phyloP scores from a whole-genome alignment of 2,329 filamentous ascomycete species.

The Pezicula rhizophila region DNA sequence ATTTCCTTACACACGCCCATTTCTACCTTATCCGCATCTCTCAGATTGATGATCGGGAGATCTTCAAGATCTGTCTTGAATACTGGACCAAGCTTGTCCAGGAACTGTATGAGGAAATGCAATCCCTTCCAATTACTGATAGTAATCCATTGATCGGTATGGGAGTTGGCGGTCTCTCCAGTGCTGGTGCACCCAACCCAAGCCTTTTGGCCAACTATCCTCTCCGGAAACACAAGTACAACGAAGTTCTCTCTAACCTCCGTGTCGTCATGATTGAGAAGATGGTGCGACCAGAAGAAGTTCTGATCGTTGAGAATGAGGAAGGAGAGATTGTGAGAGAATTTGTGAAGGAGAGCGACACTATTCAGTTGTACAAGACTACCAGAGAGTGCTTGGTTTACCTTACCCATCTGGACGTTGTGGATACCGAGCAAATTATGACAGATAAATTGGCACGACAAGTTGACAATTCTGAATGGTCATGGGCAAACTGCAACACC shows the following conservation, averaged over 20 bases:
- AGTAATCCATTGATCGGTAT: slow-evolving; percentile 84
- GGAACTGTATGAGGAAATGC: slow-evolving; percentile 98
- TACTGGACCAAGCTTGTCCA: slow-evolving; percentile 99
- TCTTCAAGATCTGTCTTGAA: slow-evolving; percentile 98
- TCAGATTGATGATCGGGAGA: slow-evolving; percentile 96
- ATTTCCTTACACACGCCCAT: slow-evolving; percentile 92
- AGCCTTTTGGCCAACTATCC: slow-evolving; percentile 82
- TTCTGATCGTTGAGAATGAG: slow-evolving; percentile 98
- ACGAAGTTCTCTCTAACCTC: slow-evolving; percentile 86
- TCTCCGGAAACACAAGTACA: slow-evolving; percentile 96
- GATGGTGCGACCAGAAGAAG: slow-evolving; percentile 98
- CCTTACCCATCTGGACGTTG: slow-evolving; percentile 91
- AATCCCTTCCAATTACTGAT: slow-evolving; percentile 87
- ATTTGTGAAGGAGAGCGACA: slow-evolving; percentile 98
- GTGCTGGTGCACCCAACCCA: slow-evolving; percentile 80
- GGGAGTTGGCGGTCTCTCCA: slow-evolving; percentile 62
- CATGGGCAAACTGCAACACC: slow-evolving; percentile 99
- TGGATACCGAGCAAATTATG: slow-evolving; percentile 98
- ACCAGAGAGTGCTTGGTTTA: slow-evolving; percentile 96
- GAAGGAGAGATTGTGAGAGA: slow-evolving; percentile 98
- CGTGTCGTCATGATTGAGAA: slow-evolving; percentile 99
- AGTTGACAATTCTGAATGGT: slow-evolving; percentile 95
- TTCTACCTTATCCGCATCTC: slow-evolving; percentile 98
- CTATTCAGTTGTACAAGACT: slow-evolving; percentile 98
- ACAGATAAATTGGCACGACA: slow-evolving; percentile 94